These are phyloP conservation scores for Penicillium hesseltinei DNA, from an alignment of 2,329 filamentous ascomycete genomes.

Conservation along the genomic window DNA sequence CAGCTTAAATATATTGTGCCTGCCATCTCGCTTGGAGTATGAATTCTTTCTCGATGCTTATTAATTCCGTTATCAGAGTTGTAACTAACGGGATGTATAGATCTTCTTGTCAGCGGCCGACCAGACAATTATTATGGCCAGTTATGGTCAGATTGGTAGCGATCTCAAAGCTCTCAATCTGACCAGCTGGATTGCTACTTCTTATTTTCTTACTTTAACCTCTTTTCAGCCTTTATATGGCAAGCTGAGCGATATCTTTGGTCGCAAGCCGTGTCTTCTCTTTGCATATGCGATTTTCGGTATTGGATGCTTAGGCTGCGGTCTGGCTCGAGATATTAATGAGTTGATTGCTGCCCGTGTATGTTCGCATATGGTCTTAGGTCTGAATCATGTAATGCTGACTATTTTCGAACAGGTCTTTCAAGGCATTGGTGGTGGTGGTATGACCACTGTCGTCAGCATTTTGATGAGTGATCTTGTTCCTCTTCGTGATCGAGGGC, in stretches of 20 bases:
- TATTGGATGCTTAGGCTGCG: slow-evolving; percentile 50
- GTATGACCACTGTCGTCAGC: slow-evolving; percentile 67
- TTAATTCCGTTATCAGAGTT: background rate
- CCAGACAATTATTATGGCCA: slow-evolving; percentile 74
- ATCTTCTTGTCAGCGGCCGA: slow-evolving; percentile 72
- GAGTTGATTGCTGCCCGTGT: slow-evolving; percentile 65
- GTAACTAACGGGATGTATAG: slow-evolving; percentile 39
- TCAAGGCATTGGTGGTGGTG: slow-evolving; percentile 66
- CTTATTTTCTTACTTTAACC: slow-evolving; percentile 70
- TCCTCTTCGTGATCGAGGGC: slow-evolving; percentile 64
- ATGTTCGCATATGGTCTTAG: slow-evolving; percentile 34
- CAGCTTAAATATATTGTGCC: slow-evolving; percentile 59
- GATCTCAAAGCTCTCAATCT: slow-evolving; percentile 72
- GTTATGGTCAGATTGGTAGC: slow-evolving; percentile 73
- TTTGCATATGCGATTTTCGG: slow-evolving; percentile 53
- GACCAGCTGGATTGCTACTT: slow-evolving; percentile 72
- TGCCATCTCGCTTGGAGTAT: slow-evolving; percentile 61
- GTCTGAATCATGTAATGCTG: slow-evolving; percentile 27
- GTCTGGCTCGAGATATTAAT: slow-evolving; percentile 61
- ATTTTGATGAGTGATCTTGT: slow-evolving; percentile 72
- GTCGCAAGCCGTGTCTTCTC: slow-evolving; percentile 53
- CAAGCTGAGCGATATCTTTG: slow-evolving; percentile 59
- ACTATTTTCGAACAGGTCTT: slow-evolving; percentile 43
- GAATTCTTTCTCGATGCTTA: slow-evolving; percentile 24
- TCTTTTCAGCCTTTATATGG: slow-evolving; percentile 68